Evolutionary conservation across 108 stramenopile species (phyloP), one percentile per base, ranked within the genome.

Genomic region (Cyclostephanos tholiformis): DNA sequence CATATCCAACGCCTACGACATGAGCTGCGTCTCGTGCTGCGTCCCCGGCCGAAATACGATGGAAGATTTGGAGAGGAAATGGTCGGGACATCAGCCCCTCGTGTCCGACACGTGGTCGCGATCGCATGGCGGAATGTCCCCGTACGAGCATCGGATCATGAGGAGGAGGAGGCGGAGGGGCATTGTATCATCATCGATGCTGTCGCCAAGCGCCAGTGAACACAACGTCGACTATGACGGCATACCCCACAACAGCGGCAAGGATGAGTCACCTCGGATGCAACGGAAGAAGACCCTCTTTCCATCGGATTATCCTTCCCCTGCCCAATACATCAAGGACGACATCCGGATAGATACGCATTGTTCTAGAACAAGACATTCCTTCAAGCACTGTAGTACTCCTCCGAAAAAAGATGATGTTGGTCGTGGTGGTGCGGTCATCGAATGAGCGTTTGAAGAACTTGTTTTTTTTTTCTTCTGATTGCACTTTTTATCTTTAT

Each of bases 11-110:
- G 26, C 41, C 50, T 32, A 4, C 19, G 58, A 44, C 51, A 44
- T 58, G 29, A 60, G 25, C 46, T 13, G 50, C n/a, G n/a, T 23
- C 43, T 64, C 17, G 39, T 50, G 8, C 11, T 11, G 29, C 66
- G 55, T 58, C 11, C 46, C 48, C 46, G n/a, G 32, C 23, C 6
- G 14, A 17, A 53, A 17, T 19, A 53, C 20, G 6, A 11, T 30
- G 14, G 59, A 61, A 3, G 59, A 60, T 8, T 67, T 58, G 60
- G 74, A 75, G 51, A 41, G 4, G 23, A 61, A 41, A 2, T 75
- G 74, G 74, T 23, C 17, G 17, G 74, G 74, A 20, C 74, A 75
- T 44, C 74, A 75, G 57, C 74, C 74, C 20, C 66, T 75, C 41
- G 52, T 43, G 8, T 66, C 74, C 0, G 43, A 75, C 5, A 67